Percentiles rank a stretch among this genome's conserved stretches.
Evolutionary conservation across 352 stramenopile genomes (phyloP).

Genomic region (Phytophthora pini): DNA sequence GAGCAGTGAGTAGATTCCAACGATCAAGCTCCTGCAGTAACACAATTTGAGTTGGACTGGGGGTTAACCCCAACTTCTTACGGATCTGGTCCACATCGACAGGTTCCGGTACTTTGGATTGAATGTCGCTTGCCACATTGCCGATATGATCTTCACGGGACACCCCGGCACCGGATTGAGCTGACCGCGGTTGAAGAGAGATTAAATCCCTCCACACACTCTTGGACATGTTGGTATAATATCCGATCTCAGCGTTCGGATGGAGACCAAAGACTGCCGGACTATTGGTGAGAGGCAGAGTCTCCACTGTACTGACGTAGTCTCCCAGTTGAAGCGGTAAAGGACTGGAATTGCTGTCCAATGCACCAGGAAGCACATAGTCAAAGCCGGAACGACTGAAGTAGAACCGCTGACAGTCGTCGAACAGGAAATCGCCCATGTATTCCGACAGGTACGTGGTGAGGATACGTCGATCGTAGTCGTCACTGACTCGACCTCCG

Average conservation of each 20-base stretch:
- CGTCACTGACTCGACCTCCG: slow-evolving; percentile 95
- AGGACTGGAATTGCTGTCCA: slow-evolving; percentile 16
- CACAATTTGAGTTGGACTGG: slow-evolving; percentile 92
- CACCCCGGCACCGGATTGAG: slow-evolving; percentile 71
- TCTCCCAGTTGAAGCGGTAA: slow-evolving; percentile 60
- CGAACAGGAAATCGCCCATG: slow-evolving; percentile 97
- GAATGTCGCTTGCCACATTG: slow-evolving; percentile 91
- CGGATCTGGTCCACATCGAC: slow-evolving; percentile 91
- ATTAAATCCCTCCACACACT: slow-evolving; percentile 95
- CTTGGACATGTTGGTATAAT: slow-evolving; percentile 96
- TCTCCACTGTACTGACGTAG: slow-evolving; percentile 89
- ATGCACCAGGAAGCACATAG: slow-evolving; percentile 81
- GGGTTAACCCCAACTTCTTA: slow-evolving; percentile 74
- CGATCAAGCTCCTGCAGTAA: slow-evolving; percentile 95
- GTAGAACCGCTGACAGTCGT: slow-evolving; percentile 94
- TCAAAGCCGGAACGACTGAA: slow-evolving; percentile 95
- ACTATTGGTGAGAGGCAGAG: slow-evolving; percentile 93
- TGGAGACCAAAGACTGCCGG: slow-evolving; percentile 96
- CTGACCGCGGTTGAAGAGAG: slow-evolving; percentile 90
- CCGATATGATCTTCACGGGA: slow-evolving; percentile 95
- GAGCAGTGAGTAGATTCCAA: slow-evolving; percentile 92
- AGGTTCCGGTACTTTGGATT: slow-evolving; percentile 89
- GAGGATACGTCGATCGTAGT: slow-evolving; percentile 96
- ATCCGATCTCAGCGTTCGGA: slow-evolving; percentile 96
- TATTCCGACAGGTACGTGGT: slow-evolving; percentile 95